Evolutionary conservation across 2,329 filamentous ascomycete genomes (phyloP).

Genomic region (Colletotrichum sp.): DNA sequence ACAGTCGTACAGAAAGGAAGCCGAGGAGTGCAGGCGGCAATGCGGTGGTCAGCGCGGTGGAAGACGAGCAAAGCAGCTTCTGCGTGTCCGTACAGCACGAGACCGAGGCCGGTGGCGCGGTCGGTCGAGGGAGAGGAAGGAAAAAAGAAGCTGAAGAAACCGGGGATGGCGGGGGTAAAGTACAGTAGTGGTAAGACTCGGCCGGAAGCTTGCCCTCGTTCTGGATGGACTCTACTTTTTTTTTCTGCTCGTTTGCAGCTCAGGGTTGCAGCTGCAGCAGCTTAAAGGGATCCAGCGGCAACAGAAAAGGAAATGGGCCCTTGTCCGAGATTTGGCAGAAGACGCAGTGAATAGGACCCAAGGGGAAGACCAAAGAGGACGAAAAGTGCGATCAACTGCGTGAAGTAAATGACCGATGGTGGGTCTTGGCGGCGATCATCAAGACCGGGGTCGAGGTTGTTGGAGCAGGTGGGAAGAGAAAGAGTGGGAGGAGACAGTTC

Average conservation of each 20-base stretch:
- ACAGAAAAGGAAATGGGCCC: conserved; percentile 3
- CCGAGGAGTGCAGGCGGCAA: conserved; percentile 7
- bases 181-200: conserved; percentile 1
- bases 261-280: conserved; percentile 16
- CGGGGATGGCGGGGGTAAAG: conserved; percentile 10
- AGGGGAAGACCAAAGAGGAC: conserved; percentile 7
- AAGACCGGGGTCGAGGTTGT: conserved; percentile 12
- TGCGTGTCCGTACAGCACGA: conserved; percentile 6
- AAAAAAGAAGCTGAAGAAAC: neutral
- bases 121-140: neutral
- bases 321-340: neutral
- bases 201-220: neutral
- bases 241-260: neutral
- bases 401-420: conserved; percentile 23
- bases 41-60: conserved; percentile 16
- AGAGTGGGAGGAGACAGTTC: neutral
- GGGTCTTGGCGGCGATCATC: conserved; percentile 24
- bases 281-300: conserved; percentile 7
- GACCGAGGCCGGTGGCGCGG: conserved; percentile 18
- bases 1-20: conserved; percentile 5
- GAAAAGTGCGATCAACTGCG: conserved; percentile 18
- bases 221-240: neutral
- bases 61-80: conserved; percentile 15
- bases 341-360: conserved; percentile 2
- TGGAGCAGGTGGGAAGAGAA: neutral